Base-by-base conservation (phyloP, 2,329 filamentous ascomycete species). In the Talaromyces albobiverticillius region DNA sequence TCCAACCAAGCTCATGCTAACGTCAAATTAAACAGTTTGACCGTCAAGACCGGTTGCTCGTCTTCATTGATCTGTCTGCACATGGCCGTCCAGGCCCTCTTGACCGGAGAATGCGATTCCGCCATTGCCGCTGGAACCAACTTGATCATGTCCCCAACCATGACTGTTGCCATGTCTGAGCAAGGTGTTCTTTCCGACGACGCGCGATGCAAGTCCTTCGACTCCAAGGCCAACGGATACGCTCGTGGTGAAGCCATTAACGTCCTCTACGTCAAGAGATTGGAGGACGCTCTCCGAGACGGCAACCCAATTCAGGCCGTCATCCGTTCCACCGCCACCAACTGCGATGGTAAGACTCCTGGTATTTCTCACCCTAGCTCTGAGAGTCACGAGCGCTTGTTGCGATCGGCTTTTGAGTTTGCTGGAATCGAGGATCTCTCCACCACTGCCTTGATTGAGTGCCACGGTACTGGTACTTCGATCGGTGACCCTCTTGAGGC, bases 211-310 rank as follows among this genome's bases (percentile, higher is more conserved):
- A 76, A 55, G 7, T 77, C 70, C 62, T 76, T 67, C 63, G 72
- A 75, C 61, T 61, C 59, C 1, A 61, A 58, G 1, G 79, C 75
- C 0, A 64, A 79, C 57, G 79, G 79, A 5, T 81, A 73, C 63
- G 78, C 70, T 22, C 71, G 79, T 1, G 79, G 76, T 5, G 81
- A 84, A 49, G 80, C 79, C 2, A 64, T 80, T 13, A 72, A 72
- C 0, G 64, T 70, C 0, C 56, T 84, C 0, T 63, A 83, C 0
- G 55, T 85, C 0, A 84, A 84, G 62, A 68, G 62, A 1, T 61
- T 83, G 0, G 63, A 60, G 3, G 61, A 71, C 1, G 82, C 82
- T 0, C 46, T 83, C 2, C 43, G 1, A n/a, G 73, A 78, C 56
- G 68, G 68, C 2, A 74, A 79, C 49, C 56, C 65, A 3, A 72